A percentile compares a stretch with the other conserved stretches of the same genome.
These are phyloP conservation scores for Apiospora saccharicola DNA, from an alignment of 2,329 filamentous ascomycete genomes.

Conservation along the genomic window DNA sequence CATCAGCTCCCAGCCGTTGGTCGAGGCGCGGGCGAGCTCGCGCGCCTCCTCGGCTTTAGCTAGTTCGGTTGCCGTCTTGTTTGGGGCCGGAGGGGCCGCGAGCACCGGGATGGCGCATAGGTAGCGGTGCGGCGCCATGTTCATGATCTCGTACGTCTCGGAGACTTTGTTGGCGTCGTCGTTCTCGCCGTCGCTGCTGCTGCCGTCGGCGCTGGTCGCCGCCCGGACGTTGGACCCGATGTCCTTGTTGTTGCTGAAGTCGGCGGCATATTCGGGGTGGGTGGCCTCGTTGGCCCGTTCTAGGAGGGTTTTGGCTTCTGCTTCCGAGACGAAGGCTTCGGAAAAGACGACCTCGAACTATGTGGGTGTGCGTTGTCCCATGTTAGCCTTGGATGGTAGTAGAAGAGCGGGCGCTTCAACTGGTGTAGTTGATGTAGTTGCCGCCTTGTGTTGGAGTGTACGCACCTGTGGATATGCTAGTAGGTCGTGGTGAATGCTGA, in stretches of 20 bases:
- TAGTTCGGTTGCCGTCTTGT: conserved; percentile 71
- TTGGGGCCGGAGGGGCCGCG: conserved; percentile 61
- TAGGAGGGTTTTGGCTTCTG: conserved; percentile 71
- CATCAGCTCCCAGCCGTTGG: conserved; percentile 81
- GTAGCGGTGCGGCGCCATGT: conserved; percentile 73
- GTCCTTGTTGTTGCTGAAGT: conserved; percentile 41
- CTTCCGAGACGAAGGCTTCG: conserved; percentile 74
- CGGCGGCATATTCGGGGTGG: conserved; percentile 46
- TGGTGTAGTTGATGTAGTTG: not conserved
- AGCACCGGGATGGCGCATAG: conserved; percentile 86
- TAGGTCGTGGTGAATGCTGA: conserved; percentile 89
- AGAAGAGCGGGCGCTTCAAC: not conserved
- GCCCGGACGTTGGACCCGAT: conserved; percentile 35
- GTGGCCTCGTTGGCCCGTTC: conserved; percentile 50
- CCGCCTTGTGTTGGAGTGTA: conserved; percentile 22
- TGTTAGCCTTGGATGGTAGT: not conserved
- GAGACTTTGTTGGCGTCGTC: conserved; percentile 45
- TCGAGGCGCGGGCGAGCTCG: conserved; percentile 79
- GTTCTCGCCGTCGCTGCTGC: conserved; percentile 31
- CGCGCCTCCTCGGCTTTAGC: conserved; percentile 79
- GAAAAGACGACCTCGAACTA: conserved; percentile 85
- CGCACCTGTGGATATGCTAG: conserved; percentile 85
- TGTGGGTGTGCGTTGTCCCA: not conserved
- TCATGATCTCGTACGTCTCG: conserved; percentile 76
- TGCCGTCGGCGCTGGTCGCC: conserved; percentile 27